Base-by-base conservation (phyloP, 768 basidiomycete genomes). In the Pulveroboletus sp. region DNA sequence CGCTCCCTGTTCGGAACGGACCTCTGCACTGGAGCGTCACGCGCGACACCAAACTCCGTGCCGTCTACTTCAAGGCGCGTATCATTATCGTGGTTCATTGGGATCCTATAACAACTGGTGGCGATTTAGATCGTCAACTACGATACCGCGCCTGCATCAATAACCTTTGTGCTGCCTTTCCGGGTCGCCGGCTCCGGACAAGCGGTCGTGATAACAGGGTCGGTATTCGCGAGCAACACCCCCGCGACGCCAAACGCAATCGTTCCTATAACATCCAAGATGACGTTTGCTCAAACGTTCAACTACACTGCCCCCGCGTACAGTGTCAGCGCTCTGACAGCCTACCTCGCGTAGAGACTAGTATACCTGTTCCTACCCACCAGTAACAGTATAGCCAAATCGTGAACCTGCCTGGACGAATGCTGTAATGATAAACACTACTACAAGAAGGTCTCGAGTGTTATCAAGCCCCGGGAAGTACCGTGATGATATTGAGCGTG, bases 1-100 rank as follows among this genome's bases (percentile, higher is more conserved):
- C n/a, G n/a, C n/a, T n/a, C n/a, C n/a, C n/a, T n/a, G n/a, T n/a
- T n/a, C n/a, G n/a, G n/a, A n/a, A n/a, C n/a, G n/a, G n/a, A n/a
- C n/a, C 79, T 1, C 60, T 82, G 2, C 76, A 80, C 64, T 87
- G 85, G 85, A 83, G 81, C 53, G 76, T 85, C 52, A 71, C 72
- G 2, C 63, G 59, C 14, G 67, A 63, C 16, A 49, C 47, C 31
- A 35, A 30, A 7, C 50, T 57, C 29, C 49, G 59, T 0, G 63
- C 70, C 2, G 59, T 85, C 41, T 77, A 80, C 54, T 77, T 85
- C 68, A 86, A 87, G 77, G 83, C 74, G 42, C 0, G 53, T 43
- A 31, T 37, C 14, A 11, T n/a, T 39, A n/a, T n/a, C n/a, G 29
- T 16, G 13, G 9, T 20, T 12, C 26, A 2, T 24, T 7, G 4